Evolutionary conservation across 75 land plant genomes (phyloP).

Genomic region (Selaginella tamariscina): DNA sequence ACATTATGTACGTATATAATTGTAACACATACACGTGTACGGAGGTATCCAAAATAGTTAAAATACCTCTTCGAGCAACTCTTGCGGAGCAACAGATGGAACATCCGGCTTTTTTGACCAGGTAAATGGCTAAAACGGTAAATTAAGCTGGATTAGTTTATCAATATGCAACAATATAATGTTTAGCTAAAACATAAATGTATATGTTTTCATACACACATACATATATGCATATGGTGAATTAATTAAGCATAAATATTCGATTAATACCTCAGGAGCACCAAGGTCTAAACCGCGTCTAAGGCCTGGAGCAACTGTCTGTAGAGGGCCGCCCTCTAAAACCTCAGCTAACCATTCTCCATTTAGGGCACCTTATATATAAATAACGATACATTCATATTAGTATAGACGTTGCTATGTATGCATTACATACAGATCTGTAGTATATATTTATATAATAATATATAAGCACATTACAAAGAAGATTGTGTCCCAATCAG

Average conservation of each 20-base stretch:
- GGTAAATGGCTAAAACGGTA: conserved; percentile 12
- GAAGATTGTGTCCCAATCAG: too few relatives aligned
- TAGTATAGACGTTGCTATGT: too few relatives aligned
- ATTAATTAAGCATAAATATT: neutral
- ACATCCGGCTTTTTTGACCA: conserved; percentile 8
- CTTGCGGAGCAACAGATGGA: neutral
- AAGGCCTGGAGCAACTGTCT: conserved; percentile 59
- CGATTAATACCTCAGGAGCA: conserved; percentile 44
- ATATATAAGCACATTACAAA: too few relatives aligned
- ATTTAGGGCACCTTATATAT: conserved; percentile 46
- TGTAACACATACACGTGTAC: too few relatives aligned
- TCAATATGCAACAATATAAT: too few relatives aligned
- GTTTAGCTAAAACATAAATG: neutral
- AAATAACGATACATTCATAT: too few relatives aligned
- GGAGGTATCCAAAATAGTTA: too few relatives aligned
- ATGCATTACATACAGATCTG: too few relatives aligned
- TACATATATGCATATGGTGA: neutral
- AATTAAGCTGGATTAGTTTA: too few relatives aligned
- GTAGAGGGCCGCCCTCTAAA: conserved; percentile 53
- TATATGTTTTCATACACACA: neutral
- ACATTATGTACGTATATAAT: too few relatives aligned
- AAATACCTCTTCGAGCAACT: neutral
- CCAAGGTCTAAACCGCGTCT: conserved; percentile 77
- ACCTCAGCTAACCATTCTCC: conserved; percentile 80
- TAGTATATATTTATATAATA: too few relatives aligned